These are phyloP conservation scores for Penicillium sp. DNA, from an alignment of 2,329 filamentous ascomycete genomes.

Conservation along the genomic window DNA sequence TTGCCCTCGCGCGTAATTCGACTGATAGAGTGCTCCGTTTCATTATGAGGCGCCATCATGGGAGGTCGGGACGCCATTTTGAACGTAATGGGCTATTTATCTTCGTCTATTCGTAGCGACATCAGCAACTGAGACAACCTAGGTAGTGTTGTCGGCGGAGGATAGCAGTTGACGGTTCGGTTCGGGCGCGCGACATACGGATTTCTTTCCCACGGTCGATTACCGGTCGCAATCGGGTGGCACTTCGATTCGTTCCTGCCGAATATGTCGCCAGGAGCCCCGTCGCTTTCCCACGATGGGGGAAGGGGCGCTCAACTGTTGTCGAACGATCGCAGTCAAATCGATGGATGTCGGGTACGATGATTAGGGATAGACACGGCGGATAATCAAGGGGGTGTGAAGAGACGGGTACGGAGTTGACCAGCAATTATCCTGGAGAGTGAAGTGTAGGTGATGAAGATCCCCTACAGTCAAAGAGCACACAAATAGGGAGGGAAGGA, in stretches of 20 bases:
- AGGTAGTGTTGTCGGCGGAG: background rate
- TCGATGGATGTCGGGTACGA: slow-evolving; percentile 1
- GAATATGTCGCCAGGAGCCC: slow-evolving; percentile 1
- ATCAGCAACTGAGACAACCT: slow-evolving; percentile 5
- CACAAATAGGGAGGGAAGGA: background rate
- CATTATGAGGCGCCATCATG: slow-evolving; percentile 46
- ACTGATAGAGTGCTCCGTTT: slow-evolving; percentile 50
- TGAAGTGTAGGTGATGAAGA: background rate
- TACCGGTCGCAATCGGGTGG: background rate
- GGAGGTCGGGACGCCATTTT: slow-evolving; percentile 43
- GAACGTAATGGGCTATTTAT: slow-evolving; percentile 1
- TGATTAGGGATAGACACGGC: background rate
- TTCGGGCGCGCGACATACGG: slow-evolving; percentile 4
- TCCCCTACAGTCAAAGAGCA: background rate
- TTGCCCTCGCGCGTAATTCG: slow-evolving; percentile 70
- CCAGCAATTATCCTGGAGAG: background rate
- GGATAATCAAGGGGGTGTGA: background rate
- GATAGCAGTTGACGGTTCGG: background rate
- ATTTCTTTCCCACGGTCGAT: background rate
- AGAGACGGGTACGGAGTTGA: background rate
- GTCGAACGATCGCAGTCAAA: slow-evolving; percentile 12
- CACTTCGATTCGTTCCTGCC: background rate
- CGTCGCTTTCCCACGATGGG: slow-evolving; percentile 5
- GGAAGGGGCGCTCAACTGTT: slow-evolving; percentile 2
- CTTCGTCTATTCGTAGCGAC: slow-evolving; percentile 10